Evolutionary conservation across 1,139 yeast species (phyloP).

Genomic region (Geotrichum fermentans): DNA sequence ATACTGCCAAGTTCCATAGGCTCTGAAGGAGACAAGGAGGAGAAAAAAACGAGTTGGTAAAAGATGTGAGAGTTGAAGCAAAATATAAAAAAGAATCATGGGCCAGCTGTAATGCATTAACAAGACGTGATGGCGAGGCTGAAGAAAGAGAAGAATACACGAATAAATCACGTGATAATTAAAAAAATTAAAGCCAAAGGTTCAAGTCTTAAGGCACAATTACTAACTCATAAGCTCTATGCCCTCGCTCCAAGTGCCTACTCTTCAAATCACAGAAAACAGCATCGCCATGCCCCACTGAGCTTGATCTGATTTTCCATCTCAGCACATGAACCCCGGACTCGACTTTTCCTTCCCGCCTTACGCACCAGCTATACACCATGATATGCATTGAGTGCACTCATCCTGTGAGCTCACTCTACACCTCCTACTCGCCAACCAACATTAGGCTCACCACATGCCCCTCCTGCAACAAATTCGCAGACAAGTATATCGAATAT

Average conservation of each 20-base stretch:
- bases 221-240: background rate
- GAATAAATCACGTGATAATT: too few species aligned
- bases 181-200: background rate
- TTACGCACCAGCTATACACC: background rate
- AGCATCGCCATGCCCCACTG: background rate
- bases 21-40: too few species aligned
- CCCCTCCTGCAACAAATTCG: constrained; percentile 61
- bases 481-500: constrained; percentile 88
- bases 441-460: constrained; percentile 82
- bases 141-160: too few species aligned
- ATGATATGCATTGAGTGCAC: constrained; percentile 93
- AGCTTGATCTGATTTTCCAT: background rate
- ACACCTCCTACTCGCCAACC: constrained; percentile 66
- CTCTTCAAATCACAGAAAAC: background rate
- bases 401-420: constrained; percentile 58
- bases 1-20: too few species aligned
- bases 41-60: too few species aligned
- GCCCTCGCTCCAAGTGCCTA: background rate
- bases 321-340: too few species aligned
- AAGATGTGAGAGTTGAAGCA: too few species aligned
- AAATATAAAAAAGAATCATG: too few species aligned
- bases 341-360: too few species aligned
- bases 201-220: background rate
- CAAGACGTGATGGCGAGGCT: too few species aligned
- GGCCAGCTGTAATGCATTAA: too few species aligned